Evolutionary conservation across 495 filamentous ascomycete species (phyloP).

Genomic region (Xylaria scruposa): DNA sequence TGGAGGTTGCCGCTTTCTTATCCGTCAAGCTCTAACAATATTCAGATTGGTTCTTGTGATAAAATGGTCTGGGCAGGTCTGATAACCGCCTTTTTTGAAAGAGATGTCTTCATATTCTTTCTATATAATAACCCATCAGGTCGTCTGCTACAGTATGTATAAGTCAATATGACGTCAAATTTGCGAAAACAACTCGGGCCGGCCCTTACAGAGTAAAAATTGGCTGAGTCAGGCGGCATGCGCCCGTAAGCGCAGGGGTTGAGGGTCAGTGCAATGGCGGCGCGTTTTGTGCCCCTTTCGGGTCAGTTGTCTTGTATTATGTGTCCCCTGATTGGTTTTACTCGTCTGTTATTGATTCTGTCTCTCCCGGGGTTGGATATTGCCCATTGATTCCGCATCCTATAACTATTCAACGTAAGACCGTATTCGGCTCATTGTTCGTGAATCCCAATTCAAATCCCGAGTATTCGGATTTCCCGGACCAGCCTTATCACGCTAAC

Average conservation of each 20-base stretch:
- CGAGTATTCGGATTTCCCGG: not conserved
- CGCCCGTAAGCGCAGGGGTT: slow-evolving; percentile 9
- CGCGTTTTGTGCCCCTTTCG: not conserved
- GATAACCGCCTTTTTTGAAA: not conserved
- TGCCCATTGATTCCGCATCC: not conserved
- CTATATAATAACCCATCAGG: not conserved
- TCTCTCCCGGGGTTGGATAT: not conserved
- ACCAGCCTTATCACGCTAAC: not conserved
- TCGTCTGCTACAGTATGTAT: not conserved
- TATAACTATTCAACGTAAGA: not conserved
- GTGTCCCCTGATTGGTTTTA: not conserved
- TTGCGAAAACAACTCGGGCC: slow-evolving; percentile 10
- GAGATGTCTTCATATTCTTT: not conserved
- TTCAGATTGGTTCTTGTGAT: not conserved
- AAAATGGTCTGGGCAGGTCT: not conserved
- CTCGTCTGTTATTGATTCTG: too few relatives aligned
- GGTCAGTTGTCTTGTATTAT: not conserved
- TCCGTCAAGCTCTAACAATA: not conserved
- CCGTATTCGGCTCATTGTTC: not conserved
- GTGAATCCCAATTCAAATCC: not conserved
- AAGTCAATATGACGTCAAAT: slow-evolving; percentile 23
- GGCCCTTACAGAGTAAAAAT: not conserved
- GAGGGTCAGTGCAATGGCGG: not conserved
- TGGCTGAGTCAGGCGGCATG: not conserved
- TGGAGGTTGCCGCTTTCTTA: not conserved